A percentile compares a stretch with the other conserved stretches of the same genome.
Conservation (phyloP, 139 green algal species). For the Micromonas pusilla region DNA sequence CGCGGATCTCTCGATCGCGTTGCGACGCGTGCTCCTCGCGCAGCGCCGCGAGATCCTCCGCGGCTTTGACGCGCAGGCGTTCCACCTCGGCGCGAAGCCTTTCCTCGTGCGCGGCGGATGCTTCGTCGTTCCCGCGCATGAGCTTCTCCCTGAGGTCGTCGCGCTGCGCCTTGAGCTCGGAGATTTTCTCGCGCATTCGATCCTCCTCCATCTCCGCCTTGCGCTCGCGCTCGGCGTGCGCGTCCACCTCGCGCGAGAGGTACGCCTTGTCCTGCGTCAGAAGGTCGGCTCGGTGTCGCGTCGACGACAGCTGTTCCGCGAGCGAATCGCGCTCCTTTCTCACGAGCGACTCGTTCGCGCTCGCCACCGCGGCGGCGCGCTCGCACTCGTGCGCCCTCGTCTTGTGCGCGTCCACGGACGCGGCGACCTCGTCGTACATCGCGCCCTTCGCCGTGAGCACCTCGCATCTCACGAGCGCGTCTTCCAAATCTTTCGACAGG, state of each 20-base stretch:
- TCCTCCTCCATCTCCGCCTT: not conserved
- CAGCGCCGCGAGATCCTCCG: not conserved
- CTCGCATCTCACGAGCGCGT: constrained; percentile 15
- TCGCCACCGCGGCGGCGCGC: not conserved
- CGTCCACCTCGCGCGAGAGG: not conserved
- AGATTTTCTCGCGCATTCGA: not conserved
- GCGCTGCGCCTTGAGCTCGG: not conserved
- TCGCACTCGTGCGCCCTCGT: not conserved
- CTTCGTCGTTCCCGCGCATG: not conserved
- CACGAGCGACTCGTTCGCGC: not conserved
- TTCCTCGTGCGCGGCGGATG: not conserved
- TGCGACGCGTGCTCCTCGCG: not conserved
- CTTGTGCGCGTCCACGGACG: not conserved
- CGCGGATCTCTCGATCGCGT: not conserved
- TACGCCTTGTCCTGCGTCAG: constrained; percentile 19
- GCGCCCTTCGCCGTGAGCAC: constrained; percentile 25
- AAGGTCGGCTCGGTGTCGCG: not conserved
- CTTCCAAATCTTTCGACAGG: not conserved
- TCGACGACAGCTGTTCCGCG: not conserved
- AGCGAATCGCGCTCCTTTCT: not conserved
- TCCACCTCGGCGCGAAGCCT: not conserved
- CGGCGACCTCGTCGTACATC: constrained; percentile 27
- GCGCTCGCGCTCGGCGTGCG: not conserved
- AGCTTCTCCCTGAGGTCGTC: not conserved
- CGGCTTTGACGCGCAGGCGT: not conserved